Evolutionary conservation across 352 stramenopile species (phyloP), one percentile per base, ranked within the genome.

Genomic region (Phytophthora sp.): DNA sequence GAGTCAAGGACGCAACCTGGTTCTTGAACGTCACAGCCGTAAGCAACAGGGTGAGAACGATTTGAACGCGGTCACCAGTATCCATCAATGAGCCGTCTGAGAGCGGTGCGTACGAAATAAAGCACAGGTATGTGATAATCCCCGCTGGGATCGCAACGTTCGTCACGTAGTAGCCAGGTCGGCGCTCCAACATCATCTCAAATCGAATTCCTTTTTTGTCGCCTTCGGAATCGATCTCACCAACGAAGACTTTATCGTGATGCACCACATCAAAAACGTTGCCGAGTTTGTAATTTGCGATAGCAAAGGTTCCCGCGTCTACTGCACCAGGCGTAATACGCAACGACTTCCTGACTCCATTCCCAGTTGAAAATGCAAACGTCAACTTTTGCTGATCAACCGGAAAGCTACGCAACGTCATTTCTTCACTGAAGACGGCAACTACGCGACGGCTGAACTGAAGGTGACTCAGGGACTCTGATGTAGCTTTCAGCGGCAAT

Each of bases 11-110:
- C 20, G 74, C 69, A 1, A 89, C 76, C n/a, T 82, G 60, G 55
- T 70, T 80, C 55, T 88, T 88, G 64, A 88, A 89, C 23, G 73
- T 86, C 49, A 89, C 74, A 15, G 74, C 76, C 31, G 82, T 88
- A 42, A 91, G 57, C 38, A 91, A 42, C 59, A 91, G 43, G 13
- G 82, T 84, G 27, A 82, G 39, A 15, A 87, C 79, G 45, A 88
- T 79, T 45, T 87, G 72, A 17, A 87, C 58, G 5, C 82, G 82
- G 3, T 79, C 74, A 17, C 76, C 66, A 43, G 72, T 80, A 35
- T 87, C 72, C 65, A 85, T 83, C 4, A 76, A 51, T 1, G 39
- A 50, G 10, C 64, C 64, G 21, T 75, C 72, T 0, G 65, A 65
- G 6, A 77, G n/a, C 1, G 77, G 66, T 0, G 72, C 72, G 21